phyloP scores from a whole-genome alignment of 2,329 filamentous ascomycete genomes.

The Hymenoscyphus occultus region DNA sequence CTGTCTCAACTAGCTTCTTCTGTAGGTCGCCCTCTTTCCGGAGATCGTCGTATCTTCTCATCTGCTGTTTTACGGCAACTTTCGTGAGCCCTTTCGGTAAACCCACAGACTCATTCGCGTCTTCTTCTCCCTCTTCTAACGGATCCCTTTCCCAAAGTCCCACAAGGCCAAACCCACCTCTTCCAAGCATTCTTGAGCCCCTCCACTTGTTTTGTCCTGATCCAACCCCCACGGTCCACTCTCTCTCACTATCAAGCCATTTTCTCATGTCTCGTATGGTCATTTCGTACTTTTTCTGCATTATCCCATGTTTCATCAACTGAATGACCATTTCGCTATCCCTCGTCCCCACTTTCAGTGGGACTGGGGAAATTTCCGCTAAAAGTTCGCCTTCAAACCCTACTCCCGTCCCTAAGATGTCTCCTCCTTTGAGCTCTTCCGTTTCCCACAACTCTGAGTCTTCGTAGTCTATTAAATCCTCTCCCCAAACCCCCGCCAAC shows the following conservation, averaged over 20 bases:
- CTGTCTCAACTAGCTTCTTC: neutral
- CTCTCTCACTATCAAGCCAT: neutral
- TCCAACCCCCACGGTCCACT: neutral
- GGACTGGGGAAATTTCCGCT: too few relatives aligned
- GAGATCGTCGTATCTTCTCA: neutral
- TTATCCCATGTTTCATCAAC: too few relatives aligned
- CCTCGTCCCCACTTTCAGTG: too few relatives aligned
- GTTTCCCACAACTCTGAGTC: too few relatives aligned
- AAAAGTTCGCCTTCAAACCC: too few relatives aligned
- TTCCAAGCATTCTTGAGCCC: neutral
- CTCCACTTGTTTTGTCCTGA: neutral
- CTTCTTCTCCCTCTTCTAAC: neutral
- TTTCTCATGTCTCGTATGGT: too few relatives aligned
- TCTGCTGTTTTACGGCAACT: neutral
- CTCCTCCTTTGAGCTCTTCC: too few relatives aligned
- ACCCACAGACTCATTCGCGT: neutral
- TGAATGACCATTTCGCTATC: too few relatives aligned
- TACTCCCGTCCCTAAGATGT: too few relatives aligned
- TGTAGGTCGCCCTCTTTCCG: neutral
- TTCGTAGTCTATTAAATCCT: too few relatives aligned
- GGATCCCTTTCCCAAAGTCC: neutral
- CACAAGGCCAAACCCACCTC: neutral
- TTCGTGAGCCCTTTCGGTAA: neutral
- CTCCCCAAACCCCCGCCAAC: too few relatives aligned
- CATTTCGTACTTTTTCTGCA: too few relatives aligned